Evolutionary conservation across 331 rosid genomes (phyloP), one percentile per base, ranked within the genome.

Genomic region (Saraca asoca): DNA sequence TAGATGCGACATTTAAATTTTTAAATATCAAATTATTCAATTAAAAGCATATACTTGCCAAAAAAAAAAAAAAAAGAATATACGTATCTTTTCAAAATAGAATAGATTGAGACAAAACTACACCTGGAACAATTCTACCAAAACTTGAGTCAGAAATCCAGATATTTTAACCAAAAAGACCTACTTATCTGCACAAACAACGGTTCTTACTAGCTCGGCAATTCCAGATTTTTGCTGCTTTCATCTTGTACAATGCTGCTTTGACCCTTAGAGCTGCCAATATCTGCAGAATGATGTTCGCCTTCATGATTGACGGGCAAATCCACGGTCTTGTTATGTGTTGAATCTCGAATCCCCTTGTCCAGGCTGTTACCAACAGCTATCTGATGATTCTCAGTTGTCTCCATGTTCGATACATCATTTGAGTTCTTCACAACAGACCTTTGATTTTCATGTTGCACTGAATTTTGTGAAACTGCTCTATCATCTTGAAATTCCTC

Each of bases 181-280:
- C 7, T 33, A 61, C 7, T 29, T 48, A 56, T 63, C 43, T 56
- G 41, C 72, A 63, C 69, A 45, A 33, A 60, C 38, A 33, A 41
- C 70, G 45, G 1, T 17, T 68, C 58, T 64, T 35, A 44, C 57
- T 51, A 62, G 45, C 59, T 71, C 33, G 6, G 18, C 51, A 61
- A 52, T 67, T 63, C 73, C 69, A 35, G 42, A 35, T 17, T 42
- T 76, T 64, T 66, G 24, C 51, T 38, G 16, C 78, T 6, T 50
- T 66, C 78, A 71, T 59, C 81, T 68, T 68, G 58, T n/a, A 29
- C 14, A 1, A 12, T 9, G 37, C 17, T 43, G 41, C 42, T 80
- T 75, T 78, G 85, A 66, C 66, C 45, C 58, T 73, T 67, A 55
- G 61, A 64, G 58, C 19, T 53, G 44, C 57, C 69, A 80, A 49